Evolutionary conservation across 116 monocot genomes (phyloP), one percentile per base, ranked within the genome.

Genomic region (Cymodocea nodosa): DNA sequence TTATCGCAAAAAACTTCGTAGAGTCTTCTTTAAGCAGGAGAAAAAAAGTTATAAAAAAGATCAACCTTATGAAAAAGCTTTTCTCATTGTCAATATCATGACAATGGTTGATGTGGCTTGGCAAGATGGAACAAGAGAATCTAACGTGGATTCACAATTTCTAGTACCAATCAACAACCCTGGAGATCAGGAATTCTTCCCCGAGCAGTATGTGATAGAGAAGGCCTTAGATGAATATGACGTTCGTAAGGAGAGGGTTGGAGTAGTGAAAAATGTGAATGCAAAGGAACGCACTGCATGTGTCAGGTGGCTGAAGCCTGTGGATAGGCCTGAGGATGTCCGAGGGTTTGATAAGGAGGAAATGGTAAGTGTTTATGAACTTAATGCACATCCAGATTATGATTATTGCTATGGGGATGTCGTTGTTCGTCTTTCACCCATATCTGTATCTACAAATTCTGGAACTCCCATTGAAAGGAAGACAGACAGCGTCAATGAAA

Each of bases 341-440:
- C 64, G 66, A 25, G 81, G 81, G 49, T 83, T 85, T 75, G 87
- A 78, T 62, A 71, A 68, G 40, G 83, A 87, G 56, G 92, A 97
- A 80, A 55, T 90, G 11, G 85, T 97, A 30, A 97, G 97, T 76
- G 90, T 76, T 64, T 97, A 97, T 69, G 97, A 97, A 76, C 81
- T 97, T 76, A 91, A 83, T 67, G 79, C 56, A 50, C 97, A 97
- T 83, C 85, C 87, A n/a, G 97, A 97, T 79, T 90, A 87, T 82
- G 91, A 90, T 78, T 97, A 97, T 66, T 78, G 78, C 58, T 90
- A 83, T 74, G 97, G 97, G 23, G 87, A 90, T 77, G 78, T 97
- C 68, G 97, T 97, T 75, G 87, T 90, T 63, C 78, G 90, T 17
- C 73, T 97, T 51, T 79, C 91, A 11, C 80, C 91, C 3, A 70